Conservation (phyloP, 331 rosid species). For the Cucumis variabilis region DNA sequence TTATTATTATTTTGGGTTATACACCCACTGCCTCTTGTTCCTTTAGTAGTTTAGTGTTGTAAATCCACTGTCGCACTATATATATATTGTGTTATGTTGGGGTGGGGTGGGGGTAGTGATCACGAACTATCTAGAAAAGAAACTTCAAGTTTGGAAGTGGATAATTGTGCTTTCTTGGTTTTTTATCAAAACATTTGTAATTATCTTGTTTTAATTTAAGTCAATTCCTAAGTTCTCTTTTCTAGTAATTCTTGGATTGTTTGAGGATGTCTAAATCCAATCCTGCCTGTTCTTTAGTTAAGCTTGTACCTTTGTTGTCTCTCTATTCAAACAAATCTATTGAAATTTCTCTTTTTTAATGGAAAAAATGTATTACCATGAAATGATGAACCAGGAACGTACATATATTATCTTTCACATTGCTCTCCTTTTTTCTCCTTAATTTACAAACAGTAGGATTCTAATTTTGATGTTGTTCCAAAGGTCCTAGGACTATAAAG, state of each 20-base stretch:
- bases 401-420: neutral
- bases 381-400: neutral
- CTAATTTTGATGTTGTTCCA: slow-evolving; percentile 36
- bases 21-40: neutral
- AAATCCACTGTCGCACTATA: slow-evolving; percentile 17
- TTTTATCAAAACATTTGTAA: neutral
- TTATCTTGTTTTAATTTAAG: neutral
- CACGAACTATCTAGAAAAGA: too few species aligned
- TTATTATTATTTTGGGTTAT: neutral
- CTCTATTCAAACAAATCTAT: neutral
- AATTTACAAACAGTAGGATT: neutral
- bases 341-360: neutral
- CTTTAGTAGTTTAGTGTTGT: neutral
- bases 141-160: neutral
- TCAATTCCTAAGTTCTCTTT: neutral
- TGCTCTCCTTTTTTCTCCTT: slow-evolving; percentile 20
- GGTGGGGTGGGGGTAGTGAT: too few species aligned
- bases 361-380: neutral
- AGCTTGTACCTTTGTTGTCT: neutral
- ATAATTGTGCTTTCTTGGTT: neutral
- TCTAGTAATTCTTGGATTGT: neutral
- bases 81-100: too few species aligned
- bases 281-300: neutral
- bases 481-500: slow-evolving; percentile 96
- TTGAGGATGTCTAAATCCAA: neutral